These are phyloP conservation scores for Cercospora janseana DNA, from an alignment of 2,329 filamentous ascomycete genomes.

Conservation along the genomic window DNA sequence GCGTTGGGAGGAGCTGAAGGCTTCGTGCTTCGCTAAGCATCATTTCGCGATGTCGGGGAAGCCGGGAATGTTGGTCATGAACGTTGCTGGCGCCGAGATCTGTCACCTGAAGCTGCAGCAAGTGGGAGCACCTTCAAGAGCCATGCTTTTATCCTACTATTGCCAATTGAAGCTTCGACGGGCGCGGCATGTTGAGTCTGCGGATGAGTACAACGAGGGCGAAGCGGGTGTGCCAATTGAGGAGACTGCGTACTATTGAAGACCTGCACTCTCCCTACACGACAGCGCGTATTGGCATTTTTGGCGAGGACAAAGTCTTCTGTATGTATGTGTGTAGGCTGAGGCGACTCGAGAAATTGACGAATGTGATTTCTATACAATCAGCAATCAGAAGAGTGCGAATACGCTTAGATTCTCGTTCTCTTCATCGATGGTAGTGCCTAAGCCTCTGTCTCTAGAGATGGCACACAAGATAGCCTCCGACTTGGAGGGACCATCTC, in stretches of 20 bases:
- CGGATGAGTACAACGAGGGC: conserved; percentile 3
- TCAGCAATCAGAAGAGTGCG: too few relatives aligned
- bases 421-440: too few relatives aligned
- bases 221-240: conserved; percentile 1
- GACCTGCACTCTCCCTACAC: conserved; percentile 8
- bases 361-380: too few relatives aligned
- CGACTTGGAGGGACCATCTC: too few relatives aligned
- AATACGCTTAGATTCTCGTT: too few relatives aligned
- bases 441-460: too few relatives aligned
- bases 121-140: neutral
- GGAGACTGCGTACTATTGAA: conserved; percentile 8
- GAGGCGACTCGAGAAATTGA: too few relatives aligned
- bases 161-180: conserved; percentile 37
- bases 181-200: conserved; percentile 21
- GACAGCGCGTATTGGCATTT: neutral
- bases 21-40: conserved; percentile 43
- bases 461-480: too few relatives aligned
- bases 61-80: conserved; percentile 37
- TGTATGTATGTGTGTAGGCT: neutral
- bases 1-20: conserved; percentile 48
- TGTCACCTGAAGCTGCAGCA: conserved; percentile 38
- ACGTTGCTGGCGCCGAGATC: conserved; percentile 44
- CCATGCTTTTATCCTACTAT: conserved; percentile 31
- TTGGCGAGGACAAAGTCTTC: neutral
- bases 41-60: conserved; percentile 23